These are phyloP conservation scores for Mycena venus DNA, from an alignment of 768 basidiomycete species.

Conservation along the genomic window DNA sequence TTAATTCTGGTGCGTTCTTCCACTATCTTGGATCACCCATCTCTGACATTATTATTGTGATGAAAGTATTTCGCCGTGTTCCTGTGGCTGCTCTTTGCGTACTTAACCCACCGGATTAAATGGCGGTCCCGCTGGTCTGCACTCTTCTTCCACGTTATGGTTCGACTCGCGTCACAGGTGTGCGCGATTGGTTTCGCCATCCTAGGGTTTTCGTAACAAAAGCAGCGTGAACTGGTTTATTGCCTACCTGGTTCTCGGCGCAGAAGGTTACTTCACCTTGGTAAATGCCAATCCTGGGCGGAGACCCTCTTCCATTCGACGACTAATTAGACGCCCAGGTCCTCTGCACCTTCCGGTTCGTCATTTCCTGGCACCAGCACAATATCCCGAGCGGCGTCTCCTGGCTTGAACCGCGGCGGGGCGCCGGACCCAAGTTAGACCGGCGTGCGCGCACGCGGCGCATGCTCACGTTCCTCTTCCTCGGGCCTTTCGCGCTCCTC, in stretches of 20 bases:
- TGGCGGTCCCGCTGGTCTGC: conserved; percentile 11
- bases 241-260: conserved; percentile 15
- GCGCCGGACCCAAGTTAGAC: neutral
- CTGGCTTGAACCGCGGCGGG: conserved; percentile 21
- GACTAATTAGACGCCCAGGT: neutral
- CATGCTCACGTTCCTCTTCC: conserved; percentile 4
- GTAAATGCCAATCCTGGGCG: neutral
- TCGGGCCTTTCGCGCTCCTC: conserved; percentile 17
- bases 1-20: conserved; percentile 9
- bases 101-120: conserved; percentile 14
- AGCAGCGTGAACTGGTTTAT: conserved; percentile 3
- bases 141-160: conserved; percentile 21
- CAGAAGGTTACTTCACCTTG: conserved; percentile 17
- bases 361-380: conserved; percentile 26
- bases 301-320: neutral
- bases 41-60: neutral
- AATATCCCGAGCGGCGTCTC: conserved; percentile 11
- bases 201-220: conserved; percentile 16
- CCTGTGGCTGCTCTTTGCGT: conserved; percentile 7
- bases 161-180: conserved; percentile 4
- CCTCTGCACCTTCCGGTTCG: conserved; percentile 17
- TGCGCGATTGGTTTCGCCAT: conserved; percentile 20
- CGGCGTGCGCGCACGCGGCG: neutral
- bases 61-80: conserved; percentile 10
- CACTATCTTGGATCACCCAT: neutral